phyloP scores from a whole-genome alignment of 805 yeast species.

The Jamesozyma piceae region DNA sequence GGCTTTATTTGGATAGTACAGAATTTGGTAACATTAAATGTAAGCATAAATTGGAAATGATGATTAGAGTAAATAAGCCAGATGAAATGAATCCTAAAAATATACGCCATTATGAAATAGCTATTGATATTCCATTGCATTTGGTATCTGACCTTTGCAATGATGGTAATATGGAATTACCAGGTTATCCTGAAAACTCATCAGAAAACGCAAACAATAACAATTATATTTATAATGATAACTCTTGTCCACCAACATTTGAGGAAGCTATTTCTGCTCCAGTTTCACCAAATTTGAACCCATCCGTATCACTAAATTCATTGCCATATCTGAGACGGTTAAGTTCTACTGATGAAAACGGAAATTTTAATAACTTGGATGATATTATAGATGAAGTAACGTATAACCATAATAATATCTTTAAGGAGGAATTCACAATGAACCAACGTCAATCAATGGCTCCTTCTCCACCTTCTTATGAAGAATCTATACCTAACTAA shows the following conservation, averaged over 20 bases:
- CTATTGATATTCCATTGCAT: slow-evolving; percentile 67
- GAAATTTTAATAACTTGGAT: not conserved
- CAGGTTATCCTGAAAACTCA: slow-evolving; percentile 28
- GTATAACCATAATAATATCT: not conserved
- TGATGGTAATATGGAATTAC: slow-evolving; percentile 32
- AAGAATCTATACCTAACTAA: not conserved
- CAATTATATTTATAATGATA: slow-evolving; percentile 5
- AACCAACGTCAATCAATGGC: not conserved
- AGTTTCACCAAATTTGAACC: slow-evolving; percentile 33
- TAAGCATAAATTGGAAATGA: slow-evolving; percentile 60
- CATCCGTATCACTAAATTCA: not conserved
- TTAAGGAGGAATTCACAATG: not conserved
- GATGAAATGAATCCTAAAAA: slow-evolving; percentile 36
- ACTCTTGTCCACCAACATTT: slow-evolving; percentile 42
- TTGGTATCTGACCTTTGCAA: slow-evolving; percentile 38
- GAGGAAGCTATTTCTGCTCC: slow-evolving; percentile 51
- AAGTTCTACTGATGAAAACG: not conserved
- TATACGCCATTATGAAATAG: slow-evolving; percentile 69
- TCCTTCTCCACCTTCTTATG: not conserved
- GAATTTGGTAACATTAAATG: slow-evolving; percentile 55
- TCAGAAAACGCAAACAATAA: slow-evolving; percentile 10
- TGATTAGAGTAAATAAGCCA: slow-evolving; percentile 57
- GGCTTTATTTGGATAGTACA: slow-evolving; percentile 50
- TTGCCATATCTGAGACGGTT: not conserved
- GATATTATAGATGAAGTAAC: not conserved